Conservation (phyloP, 2,329 filamentous ascomycete species). For the Bipolaris gigantea region DNA sequence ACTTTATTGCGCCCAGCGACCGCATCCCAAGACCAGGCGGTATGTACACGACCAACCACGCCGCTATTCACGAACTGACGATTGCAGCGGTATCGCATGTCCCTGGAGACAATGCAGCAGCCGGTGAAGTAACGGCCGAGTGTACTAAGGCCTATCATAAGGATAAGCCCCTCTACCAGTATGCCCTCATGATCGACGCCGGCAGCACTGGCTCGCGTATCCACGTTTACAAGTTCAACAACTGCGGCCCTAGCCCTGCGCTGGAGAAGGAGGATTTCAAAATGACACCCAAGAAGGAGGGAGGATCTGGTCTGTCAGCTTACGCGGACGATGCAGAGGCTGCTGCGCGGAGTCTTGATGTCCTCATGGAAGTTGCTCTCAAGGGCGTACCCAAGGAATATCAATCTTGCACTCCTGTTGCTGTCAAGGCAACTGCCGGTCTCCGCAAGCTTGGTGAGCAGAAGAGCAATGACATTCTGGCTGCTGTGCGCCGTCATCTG, state of each 20-base stretch:
- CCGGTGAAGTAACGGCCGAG: constrained; percentile 65
- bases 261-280: constrained; percentile 91
- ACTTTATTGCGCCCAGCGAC: constrained; percentile 56
- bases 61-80: neutral
- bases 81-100: constrained; percentile 24
- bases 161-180: constrained; percentile 92
- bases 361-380: constrained; percentile 84
- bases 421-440: constrained; percentile 97
- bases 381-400: constrained; percentile 82
- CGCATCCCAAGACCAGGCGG: constrained; percentile 30
- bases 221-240: constrained; percentile 99
- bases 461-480: constrained; percentile 79
- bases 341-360: constrained; percentile 86
- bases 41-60: constrained; percentile 13
- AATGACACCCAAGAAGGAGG: constrained; percentile 84
- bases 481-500: constrained; percentile 78
- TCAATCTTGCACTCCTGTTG: constrained; percentile 88
- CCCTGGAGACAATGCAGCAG: constrained; percentile 47
- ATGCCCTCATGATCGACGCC: constrained; percentile 98
- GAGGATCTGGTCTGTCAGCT: constrained; percentile 78
- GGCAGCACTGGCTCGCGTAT: constrained; percentile 97
- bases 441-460: constrained; percentile 82
- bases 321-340: constrained; percentile 84
- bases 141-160: constrained; percentile 83
- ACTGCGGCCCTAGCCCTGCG: constrained; percentile 93